A percentile compares a stretch with the other conserved stretches of the same genome.
Evolutionary conservation across 768 basidiomycete genomes (phyloP).

Genomic region (Phylloporus sp.): DNA sequence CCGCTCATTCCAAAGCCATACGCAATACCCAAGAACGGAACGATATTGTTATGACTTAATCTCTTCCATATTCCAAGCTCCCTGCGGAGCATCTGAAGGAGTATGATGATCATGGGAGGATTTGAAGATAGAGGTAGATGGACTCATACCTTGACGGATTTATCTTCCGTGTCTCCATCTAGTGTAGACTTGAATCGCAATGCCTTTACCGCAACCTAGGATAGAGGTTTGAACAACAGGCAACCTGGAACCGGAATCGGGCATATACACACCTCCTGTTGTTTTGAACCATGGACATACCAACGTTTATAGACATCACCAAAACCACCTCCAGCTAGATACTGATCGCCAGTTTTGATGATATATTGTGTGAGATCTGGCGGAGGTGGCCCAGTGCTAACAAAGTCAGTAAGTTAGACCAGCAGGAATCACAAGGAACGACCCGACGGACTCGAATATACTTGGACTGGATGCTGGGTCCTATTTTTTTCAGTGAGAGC

Average conservation of each 20-base stretch:
- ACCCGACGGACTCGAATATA: too few relatives aligned
- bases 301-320: conserved; percentile 2
- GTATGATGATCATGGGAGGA: not conserved
- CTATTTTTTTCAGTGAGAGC: too few relatives aligned
- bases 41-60: conserved; percentile 3
- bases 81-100: conserved; percentile 1
- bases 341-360: not conserved
- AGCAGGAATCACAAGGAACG: too few relatives aligned
- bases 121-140: not conserved
- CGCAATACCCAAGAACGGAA: conserved; percentile 9
- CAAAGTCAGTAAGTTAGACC: too few relatives aligned
- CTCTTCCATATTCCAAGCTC: conserved; percentile 11
- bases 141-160: not conserved
- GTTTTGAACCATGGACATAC: not conserved
- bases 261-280: not conserved
- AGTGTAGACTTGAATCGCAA: not conserved
- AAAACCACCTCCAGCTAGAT: not conserved
- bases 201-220: conserved; percentile 5
- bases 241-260: not conserved
- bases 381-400: too few relatives aligned
- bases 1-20: conserved; percentile 2
- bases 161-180: not conserved
- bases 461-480: too few relatives aligned
- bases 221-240: not conserved
- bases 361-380: conserved; percentile 1